These are phyloP conservation scores for Kodamaea sp. DNA, from an alignment of 1,139 yeast genomes.

Conservation along the genomic window DNA sequence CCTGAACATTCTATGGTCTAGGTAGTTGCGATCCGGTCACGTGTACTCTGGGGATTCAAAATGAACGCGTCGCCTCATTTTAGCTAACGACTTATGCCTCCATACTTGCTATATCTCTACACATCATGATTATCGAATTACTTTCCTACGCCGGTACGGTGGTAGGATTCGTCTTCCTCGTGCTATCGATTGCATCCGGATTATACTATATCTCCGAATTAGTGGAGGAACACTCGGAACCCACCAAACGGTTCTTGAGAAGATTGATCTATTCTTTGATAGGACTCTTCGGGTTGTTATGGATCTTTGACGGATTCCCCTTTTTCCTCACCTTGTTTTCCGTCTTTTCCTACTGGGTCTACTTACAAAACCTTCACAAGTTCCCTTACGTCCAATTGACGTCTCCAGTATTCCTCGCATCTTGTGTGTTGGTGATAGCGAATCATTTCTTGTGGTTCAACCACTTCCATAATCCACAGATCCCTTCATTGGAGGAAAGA, in stretches of 20 bases:
- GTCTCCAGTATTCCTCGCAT: constrained; percentile 67
- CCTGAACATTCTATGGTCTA: too few species aligned
- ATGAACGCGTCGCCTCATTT: not conserved
- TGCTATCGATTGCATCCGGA: constrained; percentile 72
- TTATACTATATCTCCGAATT: constrained; percentile 86
- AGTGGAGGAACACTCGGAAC: constrained; percentile 90
- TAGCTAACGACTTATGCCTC: too few species aligned
- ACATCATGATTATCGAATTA: constrained; percentile 40
- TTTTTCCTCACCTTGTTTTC: constrained; percentile 64
- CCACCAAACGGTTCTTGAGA: constrained; percentile 70
- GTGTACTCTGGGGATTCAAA: too few species aligned
- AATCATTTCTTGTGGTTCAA: constrained; percentile 93
- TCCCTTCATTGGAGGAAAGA: constrained; percentile 58
- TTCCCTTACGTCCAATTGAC: constrained; percentile 84
- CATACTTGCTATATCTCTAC: not conserved
- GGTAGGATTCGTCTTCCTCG: constrained; percentile 71
- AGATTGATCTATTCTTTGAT: constrained; percentile 64
- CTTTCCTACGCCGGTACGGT: constrained; percentile 68
- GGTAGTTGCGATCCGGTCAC: too few species aligned
- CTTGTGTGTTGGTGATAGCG: constrained; percentile 70
- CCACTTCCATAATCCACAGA: constrained; percentile 70
- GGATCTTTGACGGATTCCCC: constrained; percentile 79
- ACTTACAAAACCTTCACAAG: constrained; percentile 70
- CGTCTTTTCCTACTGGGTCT: constrained; percentile 67
- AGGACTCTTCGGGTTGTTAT: constrained; percentile 52